Evolutionary conservation across 2,329 filamentous ascomycete genomes (phyloP).

Genomic region (Dactylellina haptotyla): DNA sequence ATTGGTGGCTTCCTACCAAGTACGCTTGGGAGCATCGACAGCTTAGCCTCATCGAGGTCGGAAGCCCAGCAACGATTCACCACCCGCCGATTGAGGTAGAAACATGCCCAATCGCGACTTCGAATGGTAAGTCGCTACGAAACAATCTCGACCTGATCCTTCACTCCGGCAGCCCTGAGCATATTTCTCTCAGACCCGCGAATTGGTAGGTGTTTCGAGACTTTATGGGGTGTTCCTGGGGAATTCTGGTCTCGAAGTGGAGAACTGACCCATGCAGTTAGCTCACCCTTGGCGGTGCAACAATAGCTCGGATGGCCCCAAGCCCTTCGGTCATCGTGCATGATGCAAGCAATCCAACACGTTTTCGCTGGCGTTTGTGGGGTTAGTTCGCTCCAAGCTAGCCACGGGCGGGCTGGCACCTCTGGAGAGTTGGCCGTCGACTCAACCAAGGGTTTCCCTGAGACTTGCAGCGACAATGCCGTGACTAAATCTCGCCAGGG

Average conservation of each 20-base stretch:
- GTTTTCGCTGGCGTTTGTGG: constrained; percentile 44
- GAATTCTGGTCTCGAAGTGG: constrained; percentile 14
- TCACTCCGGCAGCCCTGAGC: background rate
- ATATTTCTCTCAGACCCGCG: constrained; percentile 28
- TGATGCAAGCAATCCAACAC: constrained; percentile 52
- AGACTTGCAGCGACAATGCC: constrained; percentile 21
- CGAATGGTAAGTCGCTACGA: constrained; percentile 7
- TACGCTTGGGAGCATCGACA: background rate
- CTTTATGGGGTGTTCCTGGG: constrained; percentile 25
- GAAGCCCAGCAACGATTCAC: background rate
- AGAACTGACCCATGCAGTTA: constrained; percentile 47
- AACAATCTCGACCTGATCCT: constrained; percentile 10
- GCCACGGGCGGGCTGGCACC: constrained; percentile 41
- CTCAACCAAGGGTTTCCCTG: constrained; percentile 41
- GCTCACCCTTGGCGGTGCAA: constrained; percentile 45
- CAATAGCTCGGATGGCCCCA: constrained; percentile 30
- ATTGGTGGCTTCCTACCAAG: background rate
- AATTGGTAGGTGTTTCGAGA: constrained; percentile 31
- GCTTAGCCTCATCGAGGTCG: background rate
- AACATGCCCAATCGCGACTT: background rate
- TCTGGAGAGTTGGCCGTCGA: constrained; percentile 26
- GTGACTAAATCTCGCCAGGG: constrained; percentile 44
- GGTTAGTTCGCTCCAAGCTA: constrained; percentile 15
- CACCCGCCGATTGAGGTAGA: background rate
- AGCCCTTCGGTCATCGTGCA: constrained; percentile 53